phyloP scores from a whole-genome alignment of 495 filamentous ascomycete species.

The Xylaria palmicola region DNA sequence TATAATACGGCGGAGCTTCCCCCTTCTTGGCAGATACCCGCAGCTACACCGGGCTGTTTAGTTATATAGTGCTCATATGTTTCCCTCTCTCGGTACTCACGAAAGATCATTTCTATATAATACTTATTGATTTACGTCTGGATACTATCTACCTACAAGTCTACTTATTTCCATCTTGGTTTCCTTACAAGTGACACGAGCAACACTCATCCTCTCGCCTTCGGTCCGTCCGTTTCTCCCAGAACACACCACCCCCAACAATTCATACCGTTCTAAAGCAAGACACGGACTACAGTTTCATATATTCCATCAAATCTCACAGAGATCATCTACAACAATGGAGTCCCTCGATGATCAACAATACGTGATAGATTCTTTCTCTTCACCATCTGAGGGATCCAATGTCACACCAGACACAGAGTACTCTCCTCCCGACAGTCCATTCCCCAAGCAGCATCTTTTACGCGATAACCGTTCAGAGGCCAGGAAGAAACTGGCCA shows the following conservation, averaged over 20 bases:
- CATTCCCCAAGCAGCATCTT: conserved; percentile 29
- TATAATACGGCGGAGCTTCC: conserved; percentile 10
- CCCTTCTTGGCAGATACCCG: conserved; percentile 10
- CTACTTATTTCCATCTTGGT: neutral
- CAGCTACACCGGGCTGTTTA: neutral
- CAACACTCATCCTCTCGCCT: neutral
- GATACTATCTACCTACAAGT: neutral
- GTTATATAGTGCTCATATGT: conserved; percentile 5
- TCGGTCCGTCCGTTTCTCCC: neutral
- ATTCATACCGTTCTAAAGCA: neutral
- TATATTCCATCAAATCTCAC: neutral
- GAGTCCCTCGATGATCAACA: conserved; percentile 27
- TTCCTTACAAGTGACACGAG: neutral
- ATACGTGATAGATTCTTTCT: conserved; percentile 35
- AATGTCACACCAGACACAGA: conserved; percentile 51
- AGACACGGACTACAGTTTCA: neutral
- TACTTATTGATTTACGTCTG: neutral
- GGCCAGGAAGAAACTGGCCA: conserved; percentile 42
- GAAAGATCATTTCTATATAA: neutral
- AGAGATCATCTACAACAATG: conserved; percentile 11
- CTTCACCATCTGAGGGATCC: conserved; percentile 41
- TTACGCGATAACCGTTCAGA: conserved; percentile 33
- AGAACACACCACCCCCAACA: neutral
- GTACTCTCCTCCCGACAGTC: conserved; percentile 50
- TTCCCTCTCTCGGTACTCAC: neutral